These are phyloP conservation scores for Phyllosticta citrichinensis DNA, from an alignment of 2,329 filamentous ascomycete species.

Conservation along the genomic window DNA sequence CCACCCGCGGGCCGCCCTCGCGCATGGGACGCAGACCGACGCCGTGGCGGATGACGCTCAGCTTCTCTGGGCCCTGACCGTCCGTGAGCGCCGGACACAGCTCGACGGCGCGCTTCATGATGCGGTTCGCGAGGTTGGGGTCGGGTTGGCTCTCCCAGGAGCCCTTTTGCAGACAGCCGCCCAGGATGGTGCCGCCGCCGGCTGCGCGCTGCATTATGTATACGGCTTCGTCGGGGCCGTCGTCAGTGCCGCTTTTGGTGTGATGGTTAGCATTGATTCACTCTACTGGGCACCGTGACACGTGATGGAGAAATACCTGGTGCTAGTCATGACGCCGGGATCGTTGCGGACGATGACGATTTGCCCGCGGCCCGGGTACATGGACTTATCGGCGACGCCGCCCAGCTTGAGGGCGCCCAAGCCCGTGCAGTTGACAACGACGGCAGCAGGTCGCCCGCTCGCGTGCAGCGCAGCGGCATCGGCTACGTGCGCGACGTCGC, in stretches of 20 bases:
- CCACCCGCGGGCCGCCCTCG: slow-evolving; percentile 62
- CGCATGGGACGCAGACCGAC: slow-evolving; percentile 73
- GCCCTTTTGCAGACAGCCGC: slow-evolving; percentile 72
- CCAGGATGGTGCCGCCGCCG: slow-evolving; percentile 74
- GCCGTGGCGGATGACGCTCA: slow-evolving; percentile 69
- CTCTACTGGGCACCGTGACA: no score
- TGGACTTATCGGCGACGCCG: slow-evolving; percentile 64
- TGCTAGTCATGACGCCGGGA: slow-evolving; percentile 54
- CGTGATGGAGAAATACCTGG: no score
- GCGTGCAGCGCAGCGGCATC: slow-evolving; percentile 57
- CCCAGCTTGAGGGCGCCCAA: slow-evolving; percentile 65
- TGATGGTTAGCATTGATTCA: no score
- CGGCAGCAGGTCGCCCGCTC: slow-evolving; percentile 47
- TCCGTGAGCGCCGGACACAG: slow-evolving; percentile 54
- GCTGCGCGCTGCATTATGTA: slow-evolving; percentile 77
- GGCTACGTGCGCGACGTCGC: slow-evolving; percentile 51
- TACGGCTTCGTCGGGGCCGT: slow-evolving; percentile 59
- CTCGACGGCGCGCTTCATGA: slow-evolving; percentile 69
- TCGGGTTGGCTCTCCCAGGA: slow-evolving; percentile 75
- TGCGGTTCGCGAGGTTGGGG: slow-evolving; percentile 66
- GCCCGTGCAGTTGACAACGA: slow-evolving; percentile 80
- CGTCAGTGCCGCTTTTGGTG: slow-evolving; percentile 49
- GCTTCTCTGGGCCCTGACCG: slow-evolving; percentile 56
- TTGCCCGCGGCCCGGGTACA: slow-evolving; percentile 74
- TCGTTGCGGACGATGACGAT: slow-evolving; percentile 76